Base-by-base conservation (phyloP, 805 yeast genomes). In the Starmerella geochares region DNA sequence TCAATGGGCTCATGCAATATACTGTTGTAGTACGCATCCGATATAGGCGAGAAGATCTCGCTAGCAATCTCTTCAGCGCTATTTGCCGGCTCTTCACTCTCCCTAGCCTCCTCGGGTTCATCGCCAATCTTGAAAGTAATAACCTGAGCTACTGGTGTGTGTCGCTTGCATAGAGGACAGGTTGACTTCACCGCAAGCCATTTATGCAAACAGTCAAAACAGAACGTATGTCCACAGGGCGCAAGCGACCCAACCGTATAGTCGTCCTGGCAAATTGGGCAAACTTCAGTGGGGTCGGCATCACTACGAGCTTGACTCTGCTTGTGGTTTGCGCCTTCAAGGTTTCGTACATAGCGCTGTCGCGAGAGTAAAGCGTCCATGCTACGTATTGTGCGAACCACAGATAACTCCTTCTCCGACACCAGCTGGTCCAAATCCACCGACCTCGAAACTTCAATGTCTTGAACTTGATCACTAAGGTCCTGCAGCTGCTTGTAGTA, bases 171-270 rank as follows among this genome's bases (percentile, higher is more conserved):
- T 57, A 87, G 71, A 0, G 98, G 97, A 65, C 98, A 92, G 1
- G 69, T 66, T 1, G 66, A 62, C 35, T 75, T 75, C 14, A 69
- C 69, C 19, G 65, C 66, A 47, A 83, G 62, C 98, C 98, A 92
- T 48, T 72, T 79, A 17, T 68, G 72, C 32, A 92, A 69, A 64
- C 98, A 92, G 1, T 77, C 83, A 50, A 78, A 76, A 63, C 98
- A 92, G 62, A 83, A 92, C 57, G 79, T 80, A 65, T 92, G 98
- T 0, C 97, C 97, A 72, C 98, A 92, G 9, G 79, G 79, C 0
- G 95, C 82, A 49, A 92, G 69, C 0, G 92, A 75, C 0, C 98
- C 98, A 35, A 79, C 71, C 2, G 76, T 70, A 45, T 87, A 85
- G 1, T 75, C 62, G 3, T 79, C 73, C 19, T 83, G 77, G 63